Evolutionary conservation across 257 asterid species (phyloP).

Genomic region (Nicotiana paniculata): DNA sequence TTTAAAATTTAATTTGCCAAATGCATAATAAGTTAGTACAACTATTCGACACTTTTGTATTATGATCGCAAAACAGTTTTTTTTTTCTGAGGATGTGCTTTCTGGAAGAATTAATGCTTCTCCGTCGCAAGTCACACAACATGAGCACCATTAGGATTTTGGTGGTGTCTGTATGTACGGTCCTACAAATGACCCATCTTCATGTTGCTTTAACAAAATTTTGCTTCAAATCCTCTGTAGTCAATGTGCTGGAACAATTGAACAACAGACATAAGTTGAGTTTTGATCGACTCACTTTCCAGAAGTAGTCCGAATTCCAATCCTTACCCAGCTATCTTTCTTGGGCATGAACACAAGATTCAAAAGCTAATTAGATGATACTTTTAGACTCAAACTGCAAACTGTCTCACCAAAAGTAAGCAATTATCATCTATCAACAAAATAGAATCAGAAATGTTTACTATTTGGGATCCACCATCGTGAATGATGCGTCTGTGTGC

Average conservation of each 20-base stretch:
- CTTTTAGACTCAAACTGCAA: not conserved
- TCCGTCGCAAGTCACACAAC: not conserved
- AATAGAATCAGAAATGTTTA: not conserved
- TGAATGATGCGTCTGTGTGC: not conserved
- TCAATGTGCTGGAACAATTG: not conserved
- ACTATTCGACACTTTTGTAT: no score
- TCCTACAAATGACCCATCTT: not conserved
- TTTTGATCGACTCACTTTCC: not conserved
- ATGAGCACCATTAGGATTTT: not conserved
- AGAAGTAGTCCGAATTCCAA: not conserved
- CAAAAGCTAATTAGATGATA: not conserved
- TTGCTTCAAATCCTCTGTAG: not conserved
- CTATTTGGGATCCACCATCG: not conserved
- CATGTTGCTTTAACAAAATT: not conserved
- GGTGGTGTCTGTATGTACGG: not conserved
- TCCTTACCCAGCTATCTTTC: not conserved
- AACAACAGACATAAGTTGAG: not conserved
- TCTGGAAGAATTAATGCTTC: not conserved
- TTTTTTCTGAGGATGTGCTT: not conserved
- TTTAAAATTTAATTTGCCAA: not conserved
- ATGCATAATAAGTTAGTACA: not conserved
- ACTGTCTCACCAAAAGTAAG: not conserved
- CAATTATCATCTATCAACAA: not conserved
- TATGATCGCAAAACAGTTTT: not conserved
- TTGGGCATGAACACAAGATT: not conserved